Evolutionary conservation across 2,329 filamentous ascomycete species (phyloP).

Genomic region (Diaporthe sp.): DNA sequence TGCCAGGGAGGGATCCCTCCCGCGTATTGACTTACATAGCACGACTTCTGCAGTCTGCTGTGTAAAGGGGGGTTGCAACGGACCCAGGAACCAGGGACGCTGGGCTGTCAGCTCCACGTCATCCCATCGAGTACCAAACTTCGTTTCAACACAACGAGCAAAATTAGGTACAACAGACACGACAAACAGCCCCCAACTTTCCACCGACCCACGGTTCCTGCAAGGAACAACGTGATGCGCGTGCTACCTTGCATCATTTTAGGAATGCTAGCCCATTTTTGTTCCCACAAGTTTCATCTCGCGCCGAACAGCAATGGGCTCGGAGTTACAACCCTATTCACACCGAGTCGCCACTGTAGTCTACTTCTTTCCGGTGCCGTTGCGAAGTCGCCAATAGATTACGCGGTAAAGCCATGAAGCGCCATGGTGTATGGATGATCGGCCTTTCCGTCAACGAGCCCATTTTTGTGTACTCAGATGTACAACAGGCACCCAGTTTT

Average conservation of each 20-base stretch:
- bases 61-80: not conserved
- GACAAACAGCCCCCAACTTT: conserved; percentile 11
- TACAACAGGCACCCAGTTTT: not conserved
- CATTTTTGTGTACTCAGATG: not conserved
- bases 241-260: conserved; percentile 10
- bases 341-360: conserved; percentile 2
- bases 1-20: conserved; percentile 5
- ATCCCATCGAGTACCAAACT: conserved; percentile 12
- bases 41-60: not conserved
- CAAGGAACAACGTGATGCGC: conserved; percentile 18
- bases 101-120: conserved; percentile 29
- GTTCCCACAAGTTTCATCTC: conserved; percentile 26
- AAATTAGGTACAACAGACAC: not conserved
- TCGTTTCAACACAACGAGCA: conserved; percentile 14
- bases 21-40: not conserved
- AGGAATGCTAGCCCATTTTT: conserved; percentile 10
- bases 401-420: not conserved
- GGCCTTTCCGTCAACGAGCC: not conserved
- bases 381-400: conserved; percentile 27
- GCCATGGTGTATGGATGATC: not conserved
- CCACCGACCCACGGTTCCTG: not conserved
- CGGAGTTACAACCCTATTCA: conserved; percentile 10
- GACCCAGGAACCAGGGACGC: conserved; percentile 26
- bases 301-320: conserved; percentile 5
- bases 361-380: not conserved